These are phyloP conservation scores for Adansonia grandidieri DNA, from an alignment of 441 rosid genomes.

Conservation along the genomic window DNA sequence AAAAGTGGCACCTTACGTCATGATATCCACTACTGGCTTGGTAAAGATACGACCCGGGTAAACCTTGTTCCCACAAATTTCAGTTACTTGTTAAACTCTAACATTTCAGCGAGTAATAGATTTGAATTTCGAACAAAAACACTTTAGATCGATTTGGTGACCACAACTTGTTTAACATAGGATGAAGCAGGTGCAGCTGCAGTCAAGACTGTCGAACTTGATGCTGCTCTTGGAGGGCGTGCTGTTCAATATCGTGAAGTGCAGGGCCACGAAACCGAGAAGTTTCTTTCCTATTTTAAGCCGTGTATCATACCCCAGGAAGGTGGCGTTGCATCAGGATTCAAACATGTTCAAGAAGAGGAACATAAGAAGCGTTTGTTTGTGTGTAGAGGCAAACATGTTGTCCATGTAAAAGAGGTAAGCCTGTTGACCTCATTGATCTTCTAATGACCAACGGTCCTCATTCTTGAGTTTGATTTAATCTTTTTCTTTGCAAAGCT, in stretches of 20 bases:
- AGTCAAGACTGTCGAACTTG: not conserved
- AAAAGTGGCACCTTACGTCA: not conserved
- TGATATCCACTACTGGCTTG: not conserved
- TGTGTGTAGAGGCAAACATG: not conserved
- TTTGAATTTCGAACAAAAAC: not conserved
- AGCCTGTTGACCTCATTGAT: not conserved
- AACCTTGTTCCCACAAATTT: not conserved
- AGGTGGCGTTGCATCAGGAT: not conserved
- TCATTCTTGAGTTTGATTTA: no score
- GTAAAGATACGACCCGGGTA: not conserved
- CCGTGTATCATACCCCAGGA: not conserved
- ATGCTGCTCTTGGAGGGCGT: not conserved
- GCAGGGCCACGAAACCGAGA: not conserved
- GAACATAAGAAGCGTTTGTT: not conserved
- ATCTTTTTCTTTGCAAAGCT: not conserved
- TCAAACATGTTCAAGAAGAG: not conserved
- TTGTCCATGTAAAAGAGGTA: not conserved
- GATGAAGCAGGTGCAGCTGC: not conserved
- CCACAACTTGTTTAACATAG: not conserved
- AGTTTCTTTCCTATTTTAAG: not conserved
- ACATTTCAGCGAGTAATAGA: not conserved
- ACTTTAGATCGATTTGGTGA: not conserved
- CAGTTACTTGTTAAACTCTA: not conserved
- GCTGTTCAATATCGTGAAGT: not conserved
- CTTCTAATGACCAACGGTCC: not conserved